phyloP scores from a whole-genome alignment of 1,284 basidiomycete species.

The Sanghuangporus weigelae region DNA sequence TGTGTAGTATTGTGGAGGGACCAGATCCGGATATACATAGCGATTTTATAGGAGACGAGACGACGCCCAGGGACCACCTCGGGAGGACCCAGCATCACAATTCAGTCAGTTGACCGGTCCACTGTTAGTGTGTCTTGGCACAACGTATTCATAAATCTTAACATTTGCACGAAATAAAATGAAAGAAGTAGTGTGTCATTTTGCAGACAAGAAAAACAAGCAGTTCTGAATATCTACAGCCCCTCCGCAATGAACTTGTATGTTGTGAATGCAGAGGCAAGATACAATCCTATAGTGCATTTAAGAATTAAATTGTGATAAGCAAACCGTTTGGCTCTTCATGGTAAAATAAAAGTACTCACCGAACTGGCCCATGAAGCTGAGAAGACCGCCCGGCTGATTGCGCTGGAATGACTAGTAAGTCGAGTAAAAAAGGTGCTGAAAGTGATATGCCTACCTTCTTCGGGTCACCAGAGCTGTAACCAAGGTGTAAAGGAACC shows the following conservation, averaged over 20 bases:
- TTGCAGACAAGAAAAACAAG: too few relatives aligned
- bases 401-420: conserved; percentile 20
- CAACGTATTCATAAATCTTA: background rate
- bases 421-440: background rate
- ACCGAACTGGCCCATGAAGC: conserved; percentile 20
- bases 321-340: too few relatives aligned
- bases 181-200: too few relatives aligned
- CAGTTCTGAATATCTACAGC: background rate
- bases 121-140: too few relatives aligned
- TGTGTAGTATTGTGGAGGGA: background rate
- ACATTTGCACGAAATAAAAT: background rate
- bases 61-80: too few relatives aligned
- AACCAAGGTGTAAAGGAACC: conserved; percentile 61
- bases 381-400: conserved; percentile 14
- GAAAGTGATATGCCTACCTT: conserved; percentile 25
- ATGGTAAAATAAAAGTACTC: too few relatives aligned
- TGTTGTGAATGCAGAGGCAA: conserved; percentile 13
- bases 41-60: background rate
- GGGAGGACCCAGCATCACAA: background rate
- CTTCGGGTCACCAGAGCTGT: conserved; percentile 43
- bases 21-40: background rate
- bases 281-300: too few relatives aligned
- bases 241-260: conserved; percentile 16
- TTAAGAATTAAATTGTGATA: too few relatives aligned
- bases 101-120: background rate